Evolutionary conservation across 1,284 basidiomycete genomes (phyloP).

Genomic region (Sphaerobolus stellatus): DNA sequence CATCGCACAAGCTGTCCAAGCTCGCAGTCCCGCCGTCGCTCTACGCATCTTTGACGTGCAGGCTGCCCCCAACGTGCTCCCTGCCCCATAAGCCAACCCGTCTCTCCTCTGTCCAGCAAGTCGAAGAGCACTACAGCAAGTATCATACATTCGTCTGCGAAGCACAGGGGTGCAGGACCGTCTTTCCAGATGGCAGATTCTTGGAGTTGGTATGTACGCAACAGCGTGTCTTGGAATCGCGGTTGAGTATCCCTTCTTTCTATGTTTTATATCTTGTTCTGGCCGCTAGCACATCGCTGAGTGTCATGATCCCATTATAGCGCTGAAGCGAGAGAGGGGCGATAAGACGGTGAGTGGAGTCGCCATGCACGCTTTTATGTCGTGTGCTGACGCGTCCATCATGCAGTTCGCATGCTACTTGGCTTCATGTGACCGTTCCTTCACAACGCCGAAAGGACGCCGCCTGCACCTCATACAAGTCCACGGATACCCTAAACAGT

Average conservation of each 20-base stretch:
- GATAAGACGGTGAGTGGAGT: constrained; percentile 75
- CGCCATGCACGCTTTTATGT: constrained; percentile 6
- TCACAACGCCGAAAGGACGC: constrained; percentile 73
- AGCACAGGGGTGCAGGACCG: constrained; percentile 63
- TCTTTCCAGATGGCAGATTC: constrained; percentile 82
- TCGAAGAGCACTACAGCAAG: constrained; percentile 78
- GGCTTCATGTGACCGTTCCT: constrained; percentile 58
- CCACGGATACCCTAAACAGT: constrained; percentile 83
- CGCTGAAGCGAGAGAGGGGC: constrained; percentile 73
- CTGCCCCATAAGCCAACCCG: constrained; percentile 56
- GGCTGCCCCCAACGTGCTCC: constrained; percentile 80
- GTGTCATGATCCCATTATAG: constrained; percentile 81
- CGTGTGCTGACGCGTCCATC: background rate
- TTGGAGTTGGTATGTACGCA: constrained; percentile 66
- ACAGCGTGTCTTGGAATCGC: background rate
- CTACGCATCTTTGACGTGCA: constrained; percentile 53
- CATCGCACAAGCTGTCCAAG: background rate
- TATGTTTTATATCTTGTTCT: constrained; percentile 1
- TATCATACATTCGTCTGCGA: constrained; percentile 85
- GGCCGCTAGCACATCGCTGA: constrained; percentile 75
- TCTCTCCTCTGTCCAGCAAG: constrained; percentile 60
- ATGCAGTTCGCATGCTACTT: constrained; percentile 81
- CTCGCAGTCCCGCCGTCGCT: background rate
- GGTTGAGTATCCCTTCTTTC: constrained; percentile 1
- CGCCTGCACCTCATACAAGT: constrained; percentile 79